Percentiles rank a stretch among this genome's conserved stretches.
These are phyloP conservation scores for Fusarium oxysporum DNA, from an alignment of 2,329 filamentous ascomycete genomes.

Conservation along the genomic window DNA sequence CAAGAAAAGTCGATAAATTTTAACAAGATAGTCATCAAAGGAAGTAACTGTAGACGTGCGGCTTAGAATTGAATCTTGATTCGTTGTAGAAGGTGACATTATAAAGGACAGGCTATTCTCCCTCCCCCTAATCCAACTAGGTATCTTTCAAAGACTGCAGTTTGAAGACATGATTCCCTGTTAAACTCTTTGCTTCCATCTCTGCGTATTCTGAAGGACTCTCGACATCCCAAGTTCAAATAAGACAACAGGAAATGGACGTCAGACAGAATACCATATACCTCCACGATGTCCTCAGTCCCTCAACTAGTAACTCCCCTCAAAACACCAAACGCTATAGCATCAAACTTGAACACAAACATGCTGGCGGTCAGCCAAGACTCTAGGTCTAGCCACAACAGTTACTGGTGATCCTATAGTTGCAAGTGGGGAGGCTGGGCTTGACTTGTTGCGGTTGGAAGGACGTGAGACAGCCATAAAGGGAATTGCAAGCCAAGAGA, in stretches of 20 bases:
- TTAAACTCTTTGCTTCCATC: too few species aligned
- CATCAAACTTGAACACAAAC: not conserved
- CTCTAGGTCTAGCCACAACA: not conserved
- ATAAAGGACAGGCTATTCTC: not conserved
- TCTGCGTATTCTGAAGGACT: too few species aligned
- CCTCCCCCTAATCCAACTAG: not conserved
- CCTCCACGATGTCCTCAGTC: not conserved
- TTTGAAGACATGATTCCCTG: not conserved
- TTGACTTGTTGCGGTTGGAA: not conserved
- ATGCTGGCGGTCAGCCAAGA: accelerated
- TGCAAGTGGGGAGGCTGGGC: not conserved
- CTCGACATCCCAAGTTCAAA: not conserved
- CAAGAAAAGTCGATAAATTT: not conserved
- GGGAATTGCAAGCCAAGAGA: not conserved
- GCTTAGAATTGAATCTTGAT: not conserved
- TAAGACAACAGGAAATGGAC: too few species aligned
- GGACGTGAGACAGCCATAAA: too few species aligned
- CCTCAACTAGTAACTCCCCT: not conserved
- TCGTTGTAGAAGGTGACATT: not conserved
- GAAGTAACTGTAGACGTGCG: too few species aligned
- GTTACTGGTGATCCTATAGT: not conserved
- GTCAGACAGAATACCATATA: not conserved
- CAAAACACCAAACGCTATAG: too few species aligned
- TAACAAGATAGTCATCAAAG: accelerated
- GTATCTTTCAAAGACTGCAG: not conserved